Percentiles rank a stretch among this genome's conserved stretches.
phyloP scores from a whole-genome alignment of 345 rosid genomes.

The Bruguiera parviflora region DNA sequence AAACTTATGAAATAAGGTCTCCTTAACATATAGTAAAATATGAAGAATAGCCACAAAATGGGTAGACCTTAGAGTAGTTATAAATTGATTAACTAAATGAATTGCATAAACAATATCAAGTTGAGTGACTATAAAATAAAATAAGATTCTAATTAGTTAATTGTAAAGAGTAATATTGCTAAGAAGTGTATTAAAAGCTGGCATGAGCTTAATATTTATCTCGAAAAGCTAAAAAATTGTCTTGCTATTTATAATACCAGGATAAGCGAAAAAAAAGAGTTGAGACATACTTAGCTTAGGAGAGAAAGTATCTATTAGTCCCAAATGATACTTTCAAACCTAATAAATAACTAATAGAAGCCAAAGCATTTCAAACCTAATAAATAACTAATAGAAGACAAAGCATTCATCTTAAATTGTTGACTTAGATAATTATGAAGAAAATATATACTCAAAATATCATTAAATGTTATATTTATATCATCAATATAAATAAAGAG shows the following conservation, averaged over 20 bases:
- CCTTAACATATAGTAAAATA: not conserved
- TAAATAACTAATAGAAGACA: not conserved
- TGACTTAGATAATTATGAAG: not conserved
- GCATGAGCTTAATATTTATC: not conserved
- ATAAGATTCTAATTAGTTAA: not conserved
- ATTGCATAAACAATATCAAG: not conserved
- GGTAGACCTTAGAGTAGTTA: not conserved
- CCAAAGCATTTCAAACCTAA: not conserved
- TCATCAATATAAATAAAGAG: not conserved
- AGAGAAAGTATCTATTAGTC: not conserved
- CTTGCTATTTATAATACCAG: not conserved
- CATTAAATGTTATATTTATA: not conserved
- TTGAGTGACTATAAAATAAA: not conserved
- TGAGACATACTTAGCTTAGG: not conserved
- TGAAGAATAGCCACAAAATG: not conserved
- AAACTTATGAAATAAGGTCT: not conserved
- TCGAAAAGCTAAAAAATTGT: not conserved
- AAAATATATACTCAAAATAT: not conserved
- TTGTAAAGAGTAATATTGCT: not conserved
- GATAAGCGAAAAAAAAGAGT: not conserved
- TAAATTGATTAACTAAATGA: not conserved
- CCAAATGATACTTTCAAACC: not conserved
- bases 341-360: not conserved
- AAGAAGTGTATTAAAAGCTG: not conserved
- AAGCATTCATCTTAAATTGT: not conserved